These are phyloP conservation scores for Aspergillus sparsus DNA, from an alignment of 495 filamentous ascomycete species.

Conservation along the genomic window DNA sequence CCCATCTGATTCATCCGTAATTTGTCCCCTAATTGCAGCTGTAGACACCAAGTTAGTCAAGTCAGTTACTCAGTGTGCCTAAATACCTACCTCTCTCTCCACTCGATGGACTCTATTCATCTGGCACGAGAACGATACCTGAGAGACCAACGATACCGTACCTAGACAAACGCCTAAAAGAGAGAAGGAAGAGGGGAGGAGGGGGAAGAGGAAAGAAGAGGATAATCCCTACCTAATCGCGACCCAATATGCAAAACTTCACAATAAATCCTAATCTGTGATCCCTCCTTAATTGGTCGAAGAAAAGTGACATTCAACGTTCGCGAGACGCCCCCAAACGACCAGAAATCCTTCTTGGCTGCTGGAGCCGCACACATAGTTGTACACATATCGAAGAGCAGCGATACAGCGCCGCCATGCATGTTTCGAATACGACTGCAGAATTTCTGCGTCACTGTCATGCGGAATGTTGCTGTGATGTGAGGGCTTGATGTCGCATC, in stretches of 20 bases:
- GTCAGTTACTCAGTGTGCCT: too few relatives aligned
- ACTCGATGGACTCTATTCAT: too few relatives aligned
- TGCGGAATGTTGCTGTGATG: not conserved
- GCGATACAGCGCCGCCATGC: not conserved
- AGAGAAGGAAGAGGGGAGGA: too few relatives aligned
- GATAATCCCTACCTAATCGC: not conserved
- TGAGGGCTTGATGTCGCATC: not conserved
- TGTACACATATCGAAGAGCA: slow-evolving; percentile 2
- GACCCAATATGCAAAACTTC: not conserved
- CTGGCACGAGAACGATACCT: too few relatives aligned
- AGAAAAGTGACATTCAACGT: slow-evolving; percentile 5
- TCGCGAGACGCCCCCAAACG: slow-evolving; percentile 1
- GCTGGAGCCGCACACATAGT: not conserved
- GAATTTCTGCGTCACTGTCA: not conserved
- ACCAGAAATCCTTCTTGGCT: not conserved
- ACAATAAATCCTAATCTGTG: not conserved
- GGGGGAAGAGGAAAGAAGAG: not conserved
- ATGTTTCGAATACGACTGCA: slow-evolving; percentile 1
- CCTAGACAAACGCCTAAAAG: too few relatives aligned
- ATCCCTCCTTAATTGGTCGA: not conserved
- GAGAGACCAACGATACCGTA: too few relatives aligned
- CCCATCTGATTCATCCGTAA: not conserved
- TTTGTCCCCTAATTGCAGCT: not conserved
- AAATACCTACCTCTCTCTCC: too few relatives aligned
- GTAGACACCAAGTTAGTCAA: not conserved